A percentile compares a stretch with the other conserved stretches of the same genome.
phyloP scores from a whole-genome alignment of 352 stramenopile species.

The Phytophthora sp. region DNA sequence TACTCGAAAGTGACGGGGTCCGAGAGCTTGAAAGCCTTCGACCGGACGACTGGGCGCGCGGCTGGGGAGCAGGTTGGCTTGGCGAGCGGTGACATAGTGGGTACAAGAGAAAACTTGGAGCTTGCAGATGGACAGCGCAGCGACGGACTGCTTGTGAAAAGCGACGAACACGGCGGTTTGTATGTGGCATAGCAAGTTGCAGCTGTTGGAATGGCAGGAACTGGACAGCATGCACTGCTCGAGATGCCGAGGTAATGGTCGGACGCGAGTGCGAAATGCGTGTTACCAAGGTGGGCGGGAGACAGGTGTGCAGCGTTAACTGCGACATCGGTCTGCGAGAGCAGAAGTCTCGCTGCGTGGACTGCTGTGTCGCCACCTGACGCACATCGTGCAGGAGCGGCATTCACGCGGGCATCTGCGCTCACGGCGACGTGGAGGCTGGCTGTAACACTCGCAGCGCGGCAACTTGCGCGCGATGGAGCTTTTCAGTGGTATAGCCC shows the following conservation, averaged over 20 bases:
- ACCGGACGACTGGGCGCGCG: conserved; percentile 7
- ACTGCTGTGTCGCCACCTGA: conserved; percentile 2
- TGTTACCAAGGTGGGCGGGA: conserved; percentile 11
- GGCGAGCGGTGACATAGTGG: neutral
- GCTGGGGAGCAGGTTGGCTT: neutral
- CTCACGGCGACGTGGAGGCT: conserved; percentile 1
- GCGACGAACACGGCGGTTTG: conserved; percentile 5
- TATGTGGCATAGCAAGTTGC: conserved; percentile 1
- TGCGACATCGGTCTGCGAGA: neutral
- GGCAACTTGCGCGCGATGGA: neutral
- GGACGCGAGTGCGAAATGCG: neutral
- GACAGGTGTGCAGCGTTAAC: conserved; percentile 3
- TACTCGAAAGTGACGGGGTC: conserved; percentile 15
- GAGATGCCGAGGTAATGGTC: conserved; percentile 2
- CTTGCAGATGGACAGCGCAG: conserved; percentile 1
- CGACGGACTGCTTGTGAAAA: neutral
- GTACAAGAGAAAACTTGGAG: neutral
- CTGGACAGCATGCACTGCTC: too few relatives aligned
- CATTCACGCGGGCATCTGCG: conserved; percentile 18
- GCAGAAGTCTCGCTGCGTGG: neutral
- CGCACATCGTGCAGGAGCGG: conserved; percentile 14
- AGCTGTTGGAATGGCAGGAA: too few relatives aligned
- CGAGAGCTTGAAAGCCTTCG: conserved; percentile 16
- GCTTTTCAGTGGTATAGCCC: too few relatives aligned
- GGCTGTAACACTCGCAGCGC: neutral